These are phyloP conservation scores for Aspergillus eucalypticola DNA, from an alignment of 2,329 filamentous ascomycete genomes.

Conservation along the genomic window DNA sequence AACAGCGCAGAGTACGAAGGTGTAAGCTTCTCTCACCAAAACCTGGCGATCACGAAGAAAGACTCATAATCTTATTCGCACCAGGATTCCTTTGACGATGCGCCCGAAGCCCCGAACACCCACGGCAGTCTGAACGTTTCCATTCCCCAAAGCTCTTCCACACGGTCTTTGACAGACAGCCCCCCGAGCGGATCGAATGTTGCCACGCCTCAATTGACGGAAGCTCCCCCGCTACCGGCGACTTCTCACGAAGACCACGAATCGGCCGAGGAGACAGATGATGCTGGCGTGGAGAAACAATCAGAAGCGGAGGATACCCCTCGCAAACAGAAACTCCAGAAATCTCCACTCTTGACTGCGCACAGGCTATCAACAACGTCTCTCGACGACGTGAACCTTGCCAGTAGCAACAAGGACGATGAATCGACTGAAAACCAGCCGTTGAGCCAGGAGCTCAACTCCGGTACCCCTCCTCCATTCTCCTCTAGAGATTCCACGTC, in stretches of 20 bases:
- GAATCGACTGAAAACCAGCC: conserved; percentile 31
- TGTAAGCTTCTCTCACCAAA: conserved; percentile 29
- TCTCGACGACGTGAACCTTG: conserved; percentile 67
- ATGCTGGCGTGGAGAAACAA: conserved; percentile 27
- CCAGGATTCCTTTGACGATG: conserved; percentile 83
- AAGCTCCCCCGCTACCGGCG: conserved; percentile 32
- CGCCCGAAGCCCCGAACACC: conserved; percentile 50
- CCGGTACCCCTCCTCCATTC: conserved; percentile 31
- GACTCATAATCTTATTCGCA: conserved; percentile 13
- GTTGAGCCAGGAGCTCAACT: conserved; percentile 27
- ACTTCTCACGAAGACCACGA: conserved; percentile 27
- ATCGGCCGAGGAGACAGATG: conserved; percentile 23
- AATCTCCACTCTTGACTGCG: conserved; percentile 55
- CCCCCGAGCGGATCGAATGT: conserved; percentile 41
- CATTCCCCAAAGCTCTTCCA: conserved; percentile 48
- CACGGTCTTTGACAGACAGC: conserved; percentile 61
- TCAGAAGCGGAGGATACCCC: conserved; percentile 37
- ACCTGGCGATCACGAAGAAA: conserved; percentile 8
- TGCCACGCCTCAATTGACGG: conserved; percentile 38
- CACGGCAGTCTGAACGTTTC: conserved; percentile 31
- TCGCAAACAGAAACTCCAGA: conserved; percentile 41
- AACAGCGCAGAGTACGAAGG: conserved; percentile 47
- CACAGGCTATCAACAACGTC: conserved; percentile 59
- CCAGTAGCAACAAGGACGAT: conserved; percentile 57
- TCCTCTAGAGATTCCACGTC: conserved; percentile 36